Evolutionary conservation across 306 rosid genomes (phyloP), one percentile per base, ranked within the genome.

Genomic region (Fragaria iinumae): DNA sequence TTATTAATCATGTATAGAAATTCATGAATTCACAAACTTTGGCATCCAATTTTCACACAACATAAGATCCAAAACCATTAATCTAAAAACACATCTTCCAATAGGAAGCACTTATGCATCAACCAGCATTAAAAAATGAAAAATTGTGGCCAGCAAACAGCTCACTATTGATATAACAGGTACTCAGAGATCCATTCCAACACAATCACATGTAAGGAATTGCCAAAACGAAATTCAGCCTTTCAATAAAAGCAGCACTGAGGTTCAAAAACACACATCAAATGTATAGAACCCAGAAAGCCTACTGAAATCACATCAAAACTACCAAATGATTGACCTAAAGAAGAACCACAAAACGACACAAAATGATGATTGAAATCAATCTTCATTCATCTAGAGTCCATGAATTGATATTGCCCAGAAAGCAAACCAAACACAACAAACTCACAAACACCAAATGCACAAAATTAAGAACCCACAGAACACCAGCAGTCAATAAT

Each of bases 301-400:
- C 11, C 11, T 17, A 72, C 76, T 8, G 67, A 23, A 73, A 38
- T 36, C 13, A 38, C 67, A 36, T 36, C 41, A 36, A 27, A 17
- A 6, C 18, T 29, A 34, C 23, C 69, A 34, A 34, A 8, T 23
- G 17, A 65, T 36, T 34, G 45, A 44, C 39, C 17, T 13, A 66
- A 65, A 1, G 1, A 34, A 43, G 13, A 44, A 44, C 48, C 13
- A 44, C 47, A 44, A 44, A 44, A 44, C 48, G 4, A 75, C 13
- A 44, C 47, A 44, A 44, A 44, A 44, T 13, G 11, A 77, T 67
- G 63, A 75, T 44, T 57, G 72, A 77, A 69, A 36, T 79, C 65
- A 56, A 71, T 52, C 79, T 50, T 41, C 57, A 64, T 74, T 74
- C 79, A 78, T 67, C 67, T 77, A 80, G 70, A 74, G 69, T 66